Conservation (phyloP, 257 asterid genomes). For the Ligustrum vulgare region DNA sequence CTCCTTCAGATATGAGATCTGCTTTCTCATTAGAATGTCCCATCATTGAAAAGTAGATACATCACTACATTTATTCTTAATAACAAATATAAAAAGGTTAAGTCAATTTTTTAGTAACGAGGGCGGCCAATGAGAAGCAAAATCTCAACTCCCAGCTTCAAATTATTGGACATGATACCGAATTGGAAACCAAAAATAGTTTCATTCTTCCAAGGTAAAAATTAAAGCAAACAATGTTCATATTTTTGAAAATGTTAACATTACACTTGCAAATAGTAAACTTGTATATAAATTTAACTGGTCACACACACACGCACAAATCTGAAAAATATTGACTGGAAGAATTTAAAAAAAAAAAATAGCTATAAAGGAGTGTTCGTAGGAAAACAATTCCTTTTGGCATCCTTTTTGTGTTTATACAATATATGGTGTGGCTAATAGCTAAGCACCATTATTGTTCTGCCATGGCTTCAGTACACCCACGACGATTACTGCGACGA, state of each 20-base stretch:
- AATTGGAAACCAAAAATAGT: no score
- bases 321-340: background rate
- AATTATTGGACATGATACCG: no score
- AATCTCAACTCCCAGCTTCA: no score
- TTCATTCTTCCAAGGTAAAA: no score
- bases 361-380: background rate
- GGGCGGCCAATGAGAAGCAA: no score
- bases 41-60: no score
- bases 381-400: slow-evolving; percentile 22
- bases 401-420: slow-evolving; percentile 27
- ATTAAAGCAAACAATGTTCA: background rate
- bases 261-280: background rate
- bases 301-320: background rate
- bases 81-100: no score
- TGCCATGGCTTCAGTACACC: slow-evolving; percentile 97
- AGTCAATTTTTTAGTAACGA: no score
- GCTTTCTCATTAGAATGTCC: no score
- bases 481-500: slow-evolving; percentile 67
- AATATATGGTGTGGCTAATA: slow-evolving; percentile 12
- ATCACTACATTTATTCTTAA: no score
- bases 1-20: no score
- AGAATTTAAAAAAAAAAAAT: background rate
- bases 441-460: slow-evolving; percentile 77
- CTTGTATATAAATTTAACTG: background rate
- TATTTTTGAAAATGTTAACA: background rate